phyloP scores from a whole-genome alignment of 495 filamentous ascomycete genomes.

The Podospora anserina region DNA sequence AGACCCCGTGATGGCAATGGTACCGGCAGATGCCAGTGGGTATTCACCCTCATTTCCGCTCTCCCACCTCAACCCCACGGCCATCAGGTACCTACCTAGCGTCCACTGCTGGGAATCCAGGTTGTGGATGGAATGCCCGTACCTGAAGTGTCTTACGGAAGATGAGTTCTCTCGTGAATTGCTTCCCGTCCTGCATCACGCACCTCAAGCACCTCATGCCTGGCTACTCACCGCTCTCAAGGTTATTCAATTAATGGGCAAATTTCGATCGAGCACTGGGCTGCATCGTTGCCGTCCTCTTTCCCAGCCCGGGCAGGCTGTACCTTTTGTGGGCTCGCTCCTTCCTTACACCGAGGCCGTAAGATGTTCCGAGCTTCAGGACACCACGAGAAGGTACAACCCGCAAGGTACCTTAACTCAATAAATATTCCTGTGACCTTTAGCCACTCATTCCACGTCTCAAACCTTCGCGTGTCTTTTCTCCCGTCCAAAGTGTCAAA shows the following conservation, averaged over 20 bases:
- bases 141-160: neutral
- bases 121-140: neutral
- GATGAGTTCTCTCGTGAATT: neutral
- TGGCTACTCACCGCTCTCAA: neutral
- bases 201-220: too few relatives aligned
- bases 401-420: neutral
- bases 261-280: neutral
- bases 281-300: neutral
- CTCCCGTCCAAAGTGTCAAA: neutral
- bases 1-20: conserved; percentile 12
- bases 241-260: neutral
- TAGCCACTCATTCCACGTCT: neutral
- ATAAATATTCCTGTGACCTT: neutral
- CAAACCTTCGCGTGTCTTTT: neutral
- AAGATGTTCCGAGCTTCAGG: conserved; percentile 6
- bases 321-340: neutral
- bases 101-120: too few relatives aligned
- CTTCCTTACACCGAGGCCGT: neutral
- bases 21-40: conserved; percentile 10
- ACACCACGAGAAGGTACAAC: neutral
- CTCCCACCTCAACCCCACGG: neutral
- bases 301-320: too few relatives aligned
- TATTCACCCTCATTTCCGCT: conserved; percentile 9
- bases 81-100: neutral
- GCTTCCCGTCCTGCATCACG: neutral